phyloP scores from a whole-genome alignment of 495 filamentous ascomycete species.

The Cudoniella acicularis region DNA sequence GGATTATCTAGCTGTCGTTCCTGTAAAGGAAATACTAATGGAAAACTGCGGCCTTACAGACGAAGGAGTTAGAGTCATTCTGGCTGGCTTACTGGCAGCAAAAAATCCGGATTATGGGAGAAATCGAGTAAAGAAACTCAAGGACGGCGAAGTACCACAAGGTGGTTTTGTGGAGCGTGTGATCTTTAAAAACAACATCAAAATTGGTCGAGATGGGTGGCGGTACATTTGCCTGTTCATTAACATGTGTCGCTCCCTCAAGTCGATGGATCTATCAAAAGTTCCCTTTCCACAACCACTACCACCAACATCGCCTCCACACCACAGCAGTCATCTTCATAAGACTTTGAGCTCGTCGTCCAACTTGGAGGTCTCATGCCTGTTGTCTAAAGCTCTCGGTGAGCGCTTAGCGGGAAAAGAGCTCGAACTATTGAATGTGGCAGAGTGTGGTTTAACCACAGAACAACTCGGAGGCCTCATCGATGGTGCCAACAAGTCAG shows the following conservation, averaged over 20 bases:
- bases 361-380: conserved; percentile 32
- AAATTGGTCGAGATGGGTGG: conserved; percentile 85
- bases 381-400: conserved; percentile 70
- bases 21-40: conserved; percentile 76
- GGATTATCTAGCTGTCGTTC: conserved; percentile 92
- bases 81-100: conserved; percentile 81
- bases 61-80: conserved; percentile 77
- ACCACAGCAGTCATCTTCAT: conserved; percentile 13
- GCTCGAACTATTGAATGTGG: conserved; percentile 81
- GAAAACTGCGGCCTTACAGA: conserved; percentile 86
- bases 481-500: conserved; percentile 69
- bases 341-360: conserved; percentile 21
- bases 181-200: conserved; percentile 82
- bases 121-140: conserved; percentile 35
- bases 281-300: conserved; percentile 67
- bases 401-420: conserved; percentile 70
- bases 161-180: conserved; percentile 81
- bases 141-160: conserved; percentile 35
- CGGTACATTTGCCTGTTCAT: conserved; percentile 86
- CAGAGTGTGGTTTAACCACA: conserved; percentile 67
- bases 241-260: conserved; percentile 81
- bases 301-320: conserved; percentile 19
- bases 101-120: conserved; percentile 53
- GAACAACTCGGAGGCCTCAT: conserved; percentile 70
- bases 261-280: conserved; percentile 80